A percentile compares a stretch with the other conserved stretches of the same genome.
Conservation (phyloP, 352 stramenopile genomes). For the Phytophthora sansomeana region DNA sequence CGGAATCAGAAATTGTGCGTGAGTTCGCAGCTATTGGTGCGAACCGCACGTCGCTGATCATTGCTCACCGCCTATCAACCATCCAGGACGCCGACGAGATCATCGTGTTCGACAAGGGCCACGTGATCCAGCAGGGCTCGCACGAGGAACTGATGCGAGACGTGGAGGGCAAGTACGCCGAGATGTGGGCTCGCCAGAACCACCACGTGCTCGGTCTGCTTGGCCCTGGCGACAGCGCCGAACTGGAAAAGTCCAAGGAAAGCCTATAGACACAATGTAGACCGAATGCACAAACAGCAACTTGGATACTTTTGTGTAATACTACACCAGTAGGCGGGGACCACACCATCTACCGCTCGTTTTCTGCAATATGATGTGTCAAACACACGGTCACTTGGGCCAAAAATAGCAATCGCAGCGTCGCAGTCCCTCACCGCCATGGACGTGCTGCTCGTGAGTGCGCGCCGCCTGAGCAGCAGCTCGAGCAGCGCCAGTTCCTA, state of each 20-base stretch:
- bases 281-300: neutral
- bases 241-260: slow-evolving; percentile 2
- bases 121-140: slow-evolving; percentile 88
- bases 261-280: slow-evolving; percentile 22
- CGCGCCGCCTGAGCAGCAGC: slow-evolving; percentile 38
- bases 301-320: too few relatives aligned
- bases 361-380: too few relatives aligned
- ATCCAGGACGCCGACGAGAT: slow-evolving; percentile 90
- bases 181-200: slow-evolving; percentile 79
- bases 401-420: slow-evolving; percentile 20
- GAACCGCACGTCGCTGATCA: slow-evolving; percentile 84
- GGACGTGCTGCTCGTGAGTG: slow-evolving; percentile 32
- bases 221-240: neutral
- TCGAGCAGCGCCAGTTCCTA: slow-evolving; percentile 44
- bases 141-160: slow-evolving; percentile 87
- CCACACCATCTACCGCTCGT: too few relatives aligned
- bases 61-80: slow-evolving; percentile 87
- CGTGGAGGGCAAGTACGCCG: slow-evolving; percentile 72
- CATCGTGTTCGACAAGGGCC: slow-evolving; percentile 90
- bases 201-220: slow-evolving; percentile 44
- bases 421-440: slow-evolving; percentile 14
- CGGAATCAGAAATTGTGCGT: slow-evolving; percentile 82
- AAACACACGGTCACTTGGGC: neutral
- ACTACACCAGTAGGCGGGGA: too few relatives aligned
- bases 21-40: slow-evolving; percentile 70